Percentiles rank a stretch among this genome's conserved stretches.
These are phyloP conservation scores for Diplodia sapinea DNA, from an alignment of 2,329 filamentous ascomycete genomes.

Conservation along the genomic window DNA sequence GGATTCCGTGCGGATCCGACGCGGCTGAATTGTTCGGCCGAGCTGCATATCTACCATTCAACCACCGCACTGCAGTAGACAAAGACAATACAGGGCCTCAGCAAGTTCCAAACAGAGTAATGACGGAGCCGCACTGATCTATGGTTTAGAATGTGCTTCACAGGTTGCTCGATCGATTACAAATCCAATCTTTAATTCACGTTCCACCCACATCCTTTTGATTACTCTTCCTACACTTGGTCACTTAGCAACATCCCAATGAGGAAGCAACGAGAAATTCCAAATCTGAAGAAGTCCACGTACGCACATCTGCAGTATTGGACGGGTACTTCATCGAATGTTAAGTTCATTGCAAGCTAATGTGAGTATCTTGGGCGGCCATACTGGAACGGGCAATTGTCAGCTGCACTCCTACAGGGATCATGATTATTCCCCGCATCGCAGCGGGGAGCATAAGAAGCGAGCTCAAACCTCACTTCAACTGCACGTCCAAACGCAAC, in stretches of 20 bases:
- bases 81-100: not conserved
- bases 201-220: too few species aligned
- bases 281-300: not conserved
- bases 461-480: not conserved
- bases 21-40: not conserved
- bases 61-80: not conserved
- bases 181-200: not conserved
- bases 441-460: not conserved
- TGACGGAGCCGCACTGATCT: not conserved
- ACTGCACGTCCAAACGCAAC: not conserved
- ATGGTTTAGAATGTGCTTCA: not conserved
- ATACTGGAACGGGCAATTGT: not conserved
- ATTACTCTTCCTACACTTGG: too few species aligned
- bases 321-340: not conserved
- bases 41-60: not conserved
- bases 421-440: not conserved
- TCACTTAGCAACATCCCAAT: not conserved
- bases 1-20: too few species aligned
- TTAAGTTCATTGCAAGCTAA: not conserved
- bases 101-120: not conserved
- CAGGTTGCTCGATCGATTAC: not conserved
- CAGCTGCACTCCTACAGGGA: not conserved
- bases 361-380: not conserved
- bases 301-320: too few species aligned
- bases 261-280: too few species aligned